Evolutionary conservation across 345 rosid genomes (phyloP), one percentile per base, ranked within the genome.

Genomic region (Ceriops tagal): DNA sequence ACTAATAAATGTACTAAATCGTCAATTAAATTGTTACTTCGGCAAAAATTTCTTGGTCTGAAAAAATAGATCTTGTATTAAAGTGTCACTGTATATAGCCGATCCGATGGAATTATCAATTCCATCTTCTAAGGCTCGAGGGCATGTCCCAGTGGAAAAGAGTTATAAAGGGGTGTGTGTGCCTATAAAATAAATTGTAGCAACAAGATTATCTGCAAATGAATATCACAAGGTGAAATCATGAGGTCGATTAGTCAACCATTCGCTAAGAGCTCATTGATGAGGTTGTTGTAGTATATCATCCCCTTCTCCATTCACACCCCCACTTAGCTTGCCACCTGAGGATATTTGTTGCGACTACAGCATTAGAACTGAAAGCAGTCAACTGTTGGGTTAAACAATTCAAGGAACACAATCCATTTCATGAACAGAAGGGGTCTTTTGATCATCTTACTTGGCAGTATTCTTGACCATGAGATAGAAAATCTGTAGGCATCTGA

Each of bases 81-180:
- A 35, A 35, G 39, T 35, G 39, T 0, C 1, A 8, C 39, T 8
- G 39, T 9, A 37, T 8, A 37, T 1, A 37, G 11, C 43, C 43
- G 43, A 37, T 35, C 43, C 43, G 11, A 37, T 37, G 43, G 13
- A 37, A 8, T 8, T 37, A 37, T 37, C 43, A 37, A 24, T 24
- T 24, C 24, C 84, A 58, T 86, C 87, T 76, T 81, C 84, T 62
- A 86, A 59, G 58, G 79, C 70, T 46, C 76, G 86, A 24, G 20
- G 98, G 98, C 71, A 89, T 89, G 80, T 93, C 98, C 96, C 96
- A 93, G 73, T 93, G 98, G 74, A 90, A 91, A 63, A 93, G 81
- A 67, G 97, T 91, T 55, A 56, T 77, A 63, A 69, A 89, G 53
- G 98, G 97, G 24, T 24, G 67, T 84, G 74, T 75, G 90, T 83